A percentile compares a stretch with the other conserved stretches of the same genome.
These are phyloP conservation scores for Brassica hybrid DNA, from an alignment of 441 rosid species.

Conservation along the genomic window DNA sequence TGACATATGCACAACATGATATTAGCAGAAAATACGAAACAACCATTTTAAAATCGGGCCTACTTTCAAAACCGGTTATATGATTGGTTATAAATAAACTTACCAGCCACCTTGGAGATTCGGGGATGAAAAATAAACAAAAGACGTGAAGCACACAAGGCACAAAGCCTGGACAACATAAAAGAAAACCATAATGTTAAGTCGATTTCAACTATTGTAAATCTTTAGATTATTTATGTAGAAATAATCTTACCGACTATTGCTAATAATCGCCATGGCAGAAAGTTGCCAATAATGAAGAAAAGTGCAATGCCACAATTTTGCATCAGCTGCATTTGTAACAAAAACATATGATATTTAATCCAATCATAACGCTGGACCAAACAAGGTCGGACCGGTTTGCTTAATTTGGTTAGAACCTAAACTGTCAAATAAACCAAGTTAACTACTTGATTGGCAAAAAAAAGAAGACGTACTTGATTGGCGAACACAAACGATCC, in stretches of 20 bases:
- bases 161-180: conserved; percentile 42
- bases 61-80: background rate
- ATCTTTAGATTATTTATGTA: background rate
- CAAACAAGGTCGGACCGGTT: background rate
- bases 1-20: conserved; percentile 24
- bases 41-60: background rate
- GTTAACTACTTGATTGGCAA: conserved; percentile 44
- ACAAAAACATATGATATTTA: conserved; percentile 13
- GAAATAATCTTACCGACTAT: conserved; percentile 42
- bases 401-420: background rate
- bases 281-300: conserved; percentile 49
- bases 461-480: conserved; percentile 35
- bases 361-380: background rate
- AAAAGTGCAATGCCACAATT: conserved; percentile 52
- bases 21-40: background rate
- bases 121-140: conserved; percentile 67
- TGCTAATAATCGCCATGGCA: conserved; percentile 56
- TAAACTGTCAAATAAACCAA: background rate
- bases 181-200: background rate
- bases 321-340: conserved; percentile 48
- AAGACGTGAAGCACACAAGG: conserved; percentile 55
- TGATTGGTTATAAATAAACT: conserved; percentile 11
- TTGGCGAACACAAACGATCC: conserved; percentile 54
- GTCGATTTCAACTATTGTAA: background rate
- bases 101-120: conserved; percentile 83